Evolutionary conservation across 345 rosid genomes (phyloP).

Genomic region (Populus euphratica): DNA sequence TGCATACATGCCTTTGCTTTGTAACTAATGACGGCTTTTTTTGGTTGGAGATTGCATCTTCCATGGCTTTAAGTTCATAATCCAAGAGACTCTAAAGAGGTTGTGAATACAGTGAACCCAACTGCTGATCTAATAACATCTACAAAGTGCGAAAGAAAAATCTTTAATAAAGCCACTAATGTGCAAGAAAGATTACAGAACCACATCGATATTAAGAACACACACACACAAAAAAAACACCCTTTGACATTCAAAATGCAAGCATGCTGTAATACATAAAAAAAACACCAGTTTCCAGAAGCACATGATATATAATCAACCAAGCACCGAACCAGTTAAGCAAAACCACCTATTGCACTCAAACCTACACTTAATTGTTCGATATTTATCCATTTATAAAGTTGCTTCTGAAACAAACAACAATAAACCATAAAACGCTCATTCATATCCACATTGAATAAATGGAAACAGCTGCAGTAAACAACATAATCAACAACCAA

Average conservation of each 20-base stretch:
- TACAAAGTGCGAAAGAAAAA: constrained; percentile 17
- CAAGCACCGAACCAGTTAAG: too few species aligned
- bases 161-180: background rate
- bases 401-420: background rate
- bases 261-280: too few species aligned
- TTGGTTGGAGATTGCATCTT: background rate
- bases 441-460: background rate
- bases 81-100: background rate
- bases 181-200: background rate
- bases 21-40: background rate
- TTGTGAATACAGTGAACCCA: constrained; percentile 60
- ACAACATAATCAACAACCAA: background rate
- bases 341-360: background rate
- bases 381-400: too few species aligned
- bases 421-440: background rate
- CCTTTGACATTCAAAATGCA: too few species aligned
- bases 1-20: background rate
- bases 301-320: too few species aligned
- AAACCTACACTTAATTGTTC: background rate
- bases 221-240: too few species aligned
- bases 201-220: background rate
- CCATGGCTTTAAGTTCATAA: background rate
- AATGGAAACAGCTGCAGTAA: background rate
- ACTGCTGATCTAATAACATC: constrained; percentile 80
- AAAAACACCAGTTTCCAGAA: too few species aligned